Conservation (phyloP, 2,329 filamentous ascomycete genomes). For the Periconia digitata region DNA sequence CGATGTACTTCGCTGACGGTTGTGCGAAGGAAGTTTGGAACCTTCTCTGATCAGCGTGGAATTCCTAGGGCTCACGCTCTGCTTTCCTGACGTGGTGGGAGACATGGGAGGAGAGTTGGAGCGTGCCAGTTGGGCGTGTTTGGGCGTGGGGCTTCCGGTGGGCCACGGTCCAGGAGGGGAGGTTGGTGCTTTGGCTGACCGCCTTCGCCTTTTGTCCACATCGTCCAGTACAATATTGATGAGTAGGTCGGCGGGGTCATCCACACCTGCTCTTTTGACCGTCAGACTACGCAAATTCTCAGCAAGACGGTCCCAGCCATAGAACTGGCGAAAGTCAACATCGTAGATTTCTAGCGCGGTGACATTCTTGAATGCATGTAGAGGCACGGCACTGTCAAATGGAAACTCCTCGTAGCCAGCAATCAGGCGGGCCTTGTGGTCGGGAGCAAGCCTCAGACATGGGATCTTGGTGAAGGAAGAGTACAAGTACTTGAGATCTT, state of each 20-base stretch:
- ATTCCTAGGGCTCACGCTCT: constrained; percentile 53
- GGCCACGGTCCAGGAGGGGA: constrained; percentile 75
- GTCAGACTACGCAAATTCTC: constrained; percentile 90
- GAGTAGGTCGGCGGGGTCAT: constrained; percentile 86
- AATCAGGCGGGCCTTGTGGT: constrained; percentile 87
- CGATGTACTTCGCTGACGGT: constrained; percentile 73
- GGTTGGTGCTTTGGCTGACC: constrained; percentile 81
- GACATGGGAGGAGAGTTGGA: constrained; percentile 63
- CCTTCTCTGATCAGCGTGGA: constrained; percentile 59
- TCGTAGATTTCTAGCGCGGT: constrained; percentile 92
- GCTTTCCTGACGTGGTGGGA: constrained; percentile 42
- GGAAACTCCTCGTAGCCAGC: constrained; percentile 96
- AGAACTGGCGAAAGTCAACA: constrained; percentile 95
- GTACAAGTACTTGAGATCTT: constrained; percentile 93
- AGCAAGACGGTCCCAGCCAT: constrained; percentile 91
- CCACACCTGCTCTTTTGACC: constrained; percentile 81
- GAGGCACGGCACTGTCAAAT: constrained; percentile 92
- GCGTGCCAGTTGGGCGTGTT: constrained; percentile 66
- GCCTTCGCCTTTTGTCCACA: constrained; percentile 85
- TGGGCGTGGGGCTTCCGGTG: constrained; percentile 62
- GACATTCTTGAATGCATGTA: constrained; percentile 97
- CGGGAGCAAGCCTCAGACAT: constrained; percentile 84
- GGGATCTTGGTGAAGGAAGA: constrained; percentile 99
- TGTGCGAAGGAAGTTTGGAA: constrained; percentile 32
- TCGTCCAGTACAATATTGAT: constrained; percentile 95